Conservation (phyloP, 257 asterid genomes). For the Solanum rostratum region DNA sequence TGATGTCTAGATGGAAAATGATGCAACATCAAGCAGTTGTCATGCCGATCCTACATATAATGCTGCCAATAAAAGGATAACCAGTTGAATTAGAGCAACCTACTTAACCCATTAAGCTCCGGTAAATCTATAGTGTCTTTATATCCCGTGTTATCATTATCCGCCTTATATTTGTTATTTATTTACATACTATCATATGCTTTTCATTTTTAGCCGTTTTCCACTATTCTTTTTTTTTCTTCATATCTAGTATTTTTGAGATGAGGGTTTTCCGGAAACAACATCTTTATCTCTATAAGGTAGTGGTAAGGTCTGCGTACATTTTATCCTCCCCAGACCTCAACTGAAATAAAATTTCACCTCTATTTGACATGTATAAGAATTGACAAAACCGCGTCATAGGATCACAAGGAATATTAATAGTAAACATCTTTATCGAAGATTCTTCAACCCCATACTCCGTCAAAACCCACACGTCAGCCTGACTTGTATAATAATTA, state of each 20-base stretch:
- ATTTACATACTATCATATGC: no score
- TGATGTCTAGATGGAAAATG: not conserved
- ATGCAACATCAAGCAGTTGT: not conserved
- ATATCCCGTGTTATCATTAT: no score
- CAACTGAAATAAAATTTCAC: no score
- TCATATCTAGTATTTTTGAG: no score
- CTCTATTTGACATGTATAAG: constrained; percentile 8
- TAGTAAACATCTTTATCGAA: not conserved
- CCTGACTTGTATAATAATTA: not conserved
- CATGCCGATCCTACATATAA: not conserved
- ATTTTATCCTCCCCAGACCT: no score
- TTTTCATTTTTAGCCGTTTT: no score
- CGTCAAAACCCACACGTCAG: not conserved
- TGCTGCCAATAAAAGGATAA: not conserved
- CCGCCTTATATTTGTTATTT: no score
- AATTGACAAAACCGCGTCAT: not conserved
- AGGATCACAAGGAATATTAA: not conserved
- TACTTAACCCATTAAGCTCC: not conserved
- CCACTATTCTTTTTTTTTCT: no score
- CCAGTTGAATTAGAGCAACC: not conserved
- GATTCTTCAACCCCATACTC: not conserved
- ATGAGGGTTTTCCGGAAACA: no score
- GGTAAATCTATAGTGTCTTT: no score
- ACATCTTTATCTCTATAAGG: no score
- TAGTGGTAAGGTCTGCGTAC: no score